Conservation (phyloP, 2,329 filamentous ascomycete species). For the Exophiala xenobiotica region DNA sequence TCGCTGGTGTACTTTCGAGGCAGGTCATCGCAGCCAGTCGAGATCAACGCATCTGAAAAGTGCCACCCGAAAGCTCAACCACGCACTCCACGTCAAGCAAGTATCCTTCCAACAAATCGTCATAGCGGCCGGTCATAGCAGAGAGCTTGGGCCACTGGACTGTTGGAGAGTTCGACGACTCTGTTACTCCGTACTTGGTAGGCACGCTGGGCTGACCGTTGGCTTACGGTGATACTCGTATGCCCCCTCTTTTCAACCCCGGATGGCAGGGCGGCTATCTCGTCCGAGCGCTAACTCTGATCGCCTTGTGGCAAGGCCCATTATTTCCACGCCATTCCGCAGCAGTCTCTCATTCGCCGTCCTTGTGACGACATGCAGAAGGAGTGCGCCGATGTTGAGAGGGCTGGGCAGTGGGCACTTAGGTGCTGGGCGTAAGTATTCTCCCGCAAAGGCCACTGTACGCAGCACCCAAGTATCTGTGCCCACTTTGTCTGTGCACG, state of each 20-base stretch:
- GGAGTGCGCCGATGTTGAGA: too few species aligned
- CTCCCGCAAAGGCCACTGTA: not conserved
- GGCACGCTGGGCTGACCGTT: not conserved
- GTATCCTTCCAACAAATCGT: not conserved
- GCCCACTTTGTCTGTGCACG: not conserved
- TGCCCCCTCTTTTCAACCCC: not conserved
- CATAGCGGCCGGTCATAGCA: not conserved
- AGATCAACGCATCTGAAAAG: too few species aligned
- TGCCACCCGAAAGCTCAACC: not conserved
- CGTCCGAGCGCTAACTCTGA: not conserved
- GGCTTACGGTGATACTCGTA: not conserved
- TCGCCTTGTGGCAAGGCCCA: too few species aligned
- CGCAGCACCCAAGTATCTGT: not conserved
- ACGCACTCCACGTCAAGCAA: not conserved
- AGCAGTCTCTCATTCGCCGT: not conserved
- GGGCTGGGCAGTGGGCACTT: not conserved
- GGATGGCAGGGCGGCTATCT: not conserved
- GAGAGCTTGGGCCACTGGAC: not conserved
- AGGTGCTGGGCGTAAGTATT: not conserved
- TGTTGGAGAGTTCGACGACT: not conserved
- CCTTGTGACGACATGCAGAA: not conserved
- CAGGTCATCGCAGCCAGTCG: not conserved
- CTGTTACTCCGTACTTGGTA: too few species aligned
- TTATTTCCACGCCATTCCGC: too few species aligned
- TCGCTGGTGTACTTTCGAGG: too few species aligned